phyloP scores from a whole-genome alignment of 345 rosid species.

The Erysimum cheiranthoides region DNA sequence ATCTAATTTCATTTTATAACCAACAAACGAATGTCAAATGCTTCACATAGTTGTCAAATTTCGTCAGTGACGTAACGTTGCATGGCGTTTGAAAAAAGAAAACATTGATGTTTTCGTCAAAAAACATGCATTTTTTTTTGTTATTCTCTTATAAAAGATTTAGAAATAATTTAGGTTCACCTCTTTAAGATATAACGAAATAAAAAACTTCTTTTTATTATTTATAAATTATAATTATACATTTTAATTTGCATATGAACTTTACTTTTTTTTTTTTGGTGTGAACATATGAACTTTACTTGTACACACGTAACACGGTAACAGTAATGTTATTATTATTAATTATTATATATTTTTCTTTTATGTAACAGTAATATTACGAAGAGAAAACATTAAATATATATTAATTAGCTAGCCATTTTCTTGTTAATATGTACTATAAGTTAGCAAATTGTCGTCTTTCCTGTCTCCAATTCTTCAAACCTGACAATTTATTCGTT shows the following conservation, averaged over 20 bases:
- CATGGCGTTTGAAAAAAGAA: constrained; percentile 42
- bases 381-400: not conserved
- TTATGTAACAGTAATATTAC: not conserved
- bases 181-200: not conserved
- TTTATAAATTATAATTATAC: not conserved
- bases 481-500: constrained; percentile 21
- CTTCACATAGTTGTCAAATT: constrained; percentile 42
- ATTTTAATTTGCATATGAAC: no score
- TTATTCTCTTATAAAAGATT: not conserved
- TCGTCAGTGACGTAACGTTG: constrained; percentile 38
- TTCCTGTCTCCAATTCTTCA: constrained; percentile 42
- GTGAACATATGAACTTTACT: no score
- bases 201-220: not conserved
- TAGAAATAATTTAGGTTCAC: constrained; percentile 3
- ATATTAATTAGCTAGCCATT: not conserved
- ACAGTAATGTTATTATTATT: no score
- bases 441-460: constrained; percentile 29
- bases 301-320: no score
- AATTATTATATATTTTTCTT: no score
- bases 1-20: constrained; percentile 20
- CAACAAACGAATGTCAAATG: constrained; percentile 37
- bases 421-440: not conserved
- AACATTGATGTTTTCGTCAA: no score
- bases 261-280: no score
- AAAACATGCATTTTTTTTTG: constrained; percentile 9